A percentile compares a stretch with the other conserved stretches of the same genome.
Evolutionary conservation across 208 protist species (phyloP).

Genomic region (Leishmania aethiopica): DNA sequence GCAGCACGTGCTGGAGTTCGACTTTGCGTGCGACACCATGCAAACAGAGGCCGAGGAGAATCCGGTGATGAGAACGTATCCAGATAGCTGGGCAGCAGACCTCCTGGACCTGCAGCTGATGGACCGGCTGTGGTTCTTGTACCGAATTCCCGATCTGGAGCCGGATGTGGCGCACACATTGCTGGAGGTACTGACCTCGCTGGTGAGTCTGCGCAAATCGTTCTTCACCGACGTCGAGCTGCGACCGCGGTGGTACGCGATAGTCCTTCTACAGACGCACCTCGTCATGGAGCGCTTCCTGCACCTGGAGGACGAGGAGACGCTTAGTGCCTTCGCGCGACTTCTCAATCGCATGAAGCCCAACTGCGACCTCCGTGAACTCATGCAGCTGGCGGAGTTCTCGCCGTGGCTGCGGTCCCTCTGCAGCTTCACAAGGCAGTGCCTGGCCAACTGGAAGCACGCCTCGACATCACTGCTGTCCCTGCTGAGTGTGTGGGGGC

Average conservation of each 20-base stretch:
- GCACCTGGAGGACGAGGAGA: conserved; percentile 50
- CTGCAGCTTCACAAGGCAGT: conserved; percentile 33
- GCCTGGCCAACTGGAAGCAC: conserved; percentile 30
- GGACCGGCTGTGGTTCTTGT: conserved; percentile 27
- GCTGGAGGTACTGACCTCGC: conserved; percentile 24
- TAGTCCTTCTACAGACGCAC: conserved; percentile 51
- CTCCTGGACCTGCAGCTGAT: conserved; percentile 26
- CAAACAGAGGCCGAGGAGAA: conserved; percentile 17
- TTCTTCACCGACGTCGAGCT: conserved; percentile 25
- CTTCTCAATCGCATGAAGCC: conserved; percentile 69
- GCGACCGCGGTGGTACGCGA: conserved; percentile 40
- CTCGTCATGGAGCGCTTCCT: conserved; percentile 46
- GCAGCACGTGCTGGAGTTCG: conserved; percentile 33
- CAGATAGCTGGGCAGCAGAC: conserved; percentile 12
- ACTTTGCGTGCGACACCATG: conserved; percentile 27
- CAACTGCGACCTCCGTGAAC: conserved; percentile 52
- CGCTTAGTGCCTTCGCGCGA: conserved; percentile 33
- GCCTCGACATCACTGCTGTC: conserved; percentile 28
- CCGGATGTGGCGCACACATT: conserved; percentile 20
- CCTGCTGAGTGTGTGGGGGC: conserved; percentile 41
- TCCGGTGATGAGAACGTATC: conserved; percentile 21
- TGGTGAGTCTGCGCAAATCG: conserved; percentile 24
- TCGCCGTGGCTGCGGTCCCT: conserved; percentile 31
- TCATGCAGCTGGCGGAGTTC: conserved; percentile 45
- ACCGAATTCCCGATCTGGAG: conserved; percentile 25